Percentiles rank a stretch among this genome's conserved stretches.
Conservation (phyloP, 2,329 filamentous ascomycete species). For the Tolypocladium album region DNA sequence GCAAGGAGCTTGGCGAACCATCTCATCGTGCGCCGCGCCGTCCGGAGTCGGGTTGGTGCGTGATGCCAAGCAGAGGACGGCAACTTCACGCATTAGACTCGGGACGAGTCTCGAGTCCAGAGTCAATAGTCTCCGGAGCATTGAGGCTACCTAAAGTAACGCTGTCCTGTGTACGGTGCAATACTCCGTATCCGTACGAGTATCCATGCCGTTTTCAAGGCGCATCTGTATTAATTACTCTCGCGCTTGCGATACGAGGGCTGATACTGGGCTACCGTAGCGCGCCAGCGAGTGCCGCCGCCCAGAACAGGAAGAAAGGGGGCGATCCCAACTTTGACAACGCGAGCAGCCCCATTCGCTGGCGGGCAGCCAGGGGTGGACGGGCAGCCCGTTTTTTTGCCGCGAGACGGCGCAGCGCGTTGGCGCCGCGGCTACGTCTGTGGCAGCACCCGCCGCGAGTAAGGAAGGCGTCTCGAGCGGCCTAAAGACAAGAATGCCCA, state of each 20-base stretch:
- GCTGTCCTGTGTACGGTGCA: too few species aligned
- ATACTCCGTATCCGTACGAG: too few species aligned
- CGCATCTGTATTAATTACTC: neutral
- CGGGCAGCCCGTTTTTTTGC: neutral
- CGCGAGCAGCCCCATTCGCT: neutral
- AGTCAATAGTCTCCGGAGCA: neutral
- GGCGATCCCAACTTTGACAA: neutral
- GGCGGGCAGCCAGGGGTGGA: neutral
- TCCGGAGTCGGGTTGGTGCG: neutral
- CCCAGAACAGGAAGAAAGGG: neutral
- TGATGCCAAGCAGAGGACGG: neutral
- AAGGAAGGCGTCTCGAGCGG: neutral
- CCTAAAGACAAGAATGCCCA: neutral
- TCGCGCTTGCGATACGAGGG: neutral
- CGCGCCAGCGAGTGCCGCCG: neutral
- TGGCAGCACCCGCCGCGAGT: too few species aligned
- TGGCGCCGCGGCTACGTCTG: too few species aligned
- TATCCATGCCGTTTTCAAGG: neutral
- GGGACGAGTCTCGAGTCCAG: neutral
- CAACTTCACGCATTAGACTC: neutral
- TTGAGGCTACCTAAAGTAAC: neutral
- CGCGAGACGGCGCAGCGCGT: neutral
- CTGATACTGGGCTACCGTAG: too few species aligned
- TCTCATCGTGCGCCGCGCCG: neutral
- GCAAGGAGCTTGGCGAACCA: neutral